Base-by-base conservation (phyloP, 2,329 filamentous ascomycete genomes). In the Colletotrichum simmondsii region DNA sequence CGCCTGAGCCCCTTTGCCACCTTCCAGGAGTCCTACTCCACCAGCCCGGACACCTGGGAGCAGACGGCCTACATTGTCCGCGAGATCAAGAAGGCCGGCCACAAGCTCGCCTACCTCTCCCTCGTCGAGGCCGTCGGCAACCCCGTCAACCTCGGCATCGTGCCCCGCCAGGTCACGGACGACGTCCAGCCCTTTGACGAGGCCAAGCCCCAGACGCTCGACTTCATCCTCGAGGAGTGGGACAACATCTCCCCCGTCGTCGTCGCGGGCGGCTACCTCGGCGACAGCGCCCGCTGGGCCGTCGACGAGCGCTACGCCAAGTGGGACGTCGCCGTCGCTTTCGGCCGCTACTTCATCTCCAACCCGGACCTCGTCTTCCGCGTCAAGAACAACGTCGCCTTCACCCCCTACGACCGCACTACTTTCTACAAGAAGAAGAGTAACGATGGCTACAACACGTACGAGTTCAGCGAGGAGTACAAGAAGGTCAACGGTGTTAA, bases 351-450 rank as follows among this genome's bases (percentile, higher is more conserved):
- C 16, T 86, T 80, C 68, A 84, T 81, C 12, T 75, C 83, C 22
- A 86, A 85, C 73, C 84, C 84, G 2, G 84, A 86, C 67, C 75
- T 86, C 63, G 79, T 83, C 1, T 86, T 81, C 76, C 79, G 82
- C n/a, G 63, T 85, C 2, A 79, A 81, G 78, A 71, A 84, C 49
- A 79, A 79, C 0, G 73, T 87, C 10, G 75, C 78, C 1, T 73
- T 87, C 14, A 78, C 77, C 6, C 76, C 79, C 8, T 86, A 86
- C 67, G 74, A 85, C 61, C 76, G 85, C 10, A 75, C 80, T 0
- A 80, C 77, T 0, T 86, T 88, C 66, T 87, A 88, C 71, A 63
- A 68, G 5, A 72, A 59, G 24, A 77, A 76, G 66, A 75, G 67
- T 8, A 72, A 75, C 14, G 52, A 72, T 6, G 78, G 79, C 1